These are phyloP conservation scores for Xerocomellus intermedius DNA, from an alignment of 768 basidiomycete genomes.

Conservation along the genomic window DNA sequence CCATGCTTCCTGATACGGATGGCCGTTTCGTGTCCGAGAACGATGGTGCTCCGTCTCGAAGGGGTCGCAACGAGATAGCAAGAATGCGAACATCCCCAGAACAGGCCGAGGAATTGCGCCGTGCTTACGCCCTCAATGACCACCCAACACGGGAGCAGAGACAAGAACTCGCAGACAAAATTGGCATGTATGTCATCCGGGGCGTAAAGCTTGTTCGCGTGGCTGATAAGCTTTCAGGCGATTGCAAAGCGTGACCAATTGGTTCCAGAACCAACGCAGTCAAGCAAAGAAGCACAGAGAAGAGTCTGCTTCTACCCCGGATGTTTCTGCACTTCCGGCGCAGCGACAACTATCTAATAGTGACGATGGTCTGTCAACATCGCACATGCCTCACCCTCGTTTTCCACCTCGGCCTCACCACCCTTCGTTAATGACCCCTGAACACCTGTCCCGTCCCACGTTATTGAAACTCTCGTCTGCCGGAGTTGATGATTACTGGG, in stretches of 20 bases:
- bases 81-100: slow-evolving; percentile 62
- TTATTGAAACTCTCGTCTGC: slow-evolving; percentile 15
- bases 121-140: slow-evolving; percentile 58
- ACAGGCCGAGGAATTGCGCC: slow-evolving; percentile 69
- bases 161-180: slow-evolving; percentile 60
- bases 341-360: slow-evolving; percentile 17
- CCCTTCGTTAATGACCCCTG: slow-evolving; percentile 29
- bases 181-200: slow-evolving; percentile 66
- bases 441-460: slow-evolving; percentile 15
- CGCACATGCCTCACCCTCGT: slow-evolving; percentile 12
- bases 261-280: slow-evolving; percentile 87
- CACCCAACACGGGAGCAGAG: slow-evolving; percentile 70
- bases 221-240: slow-evolving; percentile 51
- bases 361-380: slow-evolving; percentile 4
- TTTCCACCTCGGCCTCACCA: slow-evolving; percentile 31
- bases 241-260: slow-evolving; percentile 77
- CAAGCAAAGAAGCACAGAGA: slow-evolving; percentile 71
- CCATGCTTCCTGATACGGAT: slow-evolving; percentile 50
- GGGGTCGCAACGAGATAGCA: slow-evolving; percentile 29
- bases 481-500: slow-evolving; percentile 17
- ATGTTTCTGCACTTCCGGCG: slow-evolving; percentile 4
- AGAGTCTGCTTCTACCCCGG: slow-evolving; percentile 37
- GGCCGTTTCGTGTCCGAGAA: slow-evolving; percentile 53
- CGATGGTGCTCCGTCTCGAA: slow-evolving; percentile 35
- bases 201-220: slow-evolving; percentile 7